These are phyloP conservation scores for Nepenthes alata DNA, from an alignment of 179 eudicot species.

Conservation along the genomic window DNA sequence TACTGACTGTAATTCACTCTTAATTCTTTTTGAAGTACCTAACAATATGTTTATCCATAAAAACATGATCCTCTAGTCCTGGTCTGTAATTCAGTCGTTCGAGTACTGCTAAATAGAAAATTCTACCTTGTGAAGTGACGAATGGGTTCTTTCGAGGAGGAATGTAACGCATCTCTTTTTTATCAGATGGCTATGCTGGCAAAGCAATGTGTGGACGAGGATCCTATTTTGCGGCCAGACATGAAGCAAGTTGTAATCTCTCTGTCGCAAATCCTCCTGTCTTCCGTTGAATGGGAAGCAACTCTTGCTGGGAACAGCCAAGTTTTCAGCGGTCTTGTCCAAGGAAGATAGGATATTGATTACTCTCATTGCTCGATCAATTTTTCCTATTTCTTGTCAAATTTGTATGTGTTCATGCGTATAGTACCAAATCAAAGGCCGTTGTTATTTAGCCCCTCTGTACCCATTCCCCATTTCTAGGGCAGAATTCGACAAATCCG, in stretches of 20 bases:
- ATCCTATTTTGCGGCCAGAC: slow-evolving; percentile 84
- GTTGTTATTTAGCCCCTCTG: no score
- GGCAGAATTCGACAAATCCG: no score
- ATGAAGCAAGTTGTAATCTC: slow-evolving; percentile 89
- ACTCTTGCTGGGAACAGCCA: slow-evolving; percentile 98
- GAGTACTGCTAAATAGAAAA: no score
- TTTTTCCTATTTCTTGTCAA: not conserved
- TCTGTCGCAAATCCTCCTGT: slow-evolving; percentile 73
- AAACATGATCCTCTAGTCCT: no score
- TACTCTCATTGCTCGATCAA: not conserved
- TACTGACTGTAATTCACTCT: no score
- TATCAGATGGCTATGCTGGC: slow-evolving; percentile 68
- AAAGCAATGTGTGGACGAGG: slow-evolving; percentile 87
- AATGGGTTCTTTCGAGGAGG: no score
- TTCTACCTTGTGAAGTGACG: no score
- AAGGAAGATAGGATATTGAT: slow-evolving; percentile 48
- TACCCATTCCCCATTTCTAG: no score
- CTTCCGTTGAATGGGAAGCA: slow-evolving; percentile 97
- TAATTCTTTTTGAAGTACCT: no score
- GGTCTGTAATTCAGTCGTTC: no score
- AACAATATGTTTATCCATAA: no score
- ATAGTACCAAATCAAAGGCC: not conserved
- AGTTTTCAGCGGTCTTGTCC: slow-evolving; percentile 90
- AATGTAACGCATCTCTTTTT: not conserved
- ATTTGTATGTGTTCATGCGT: not conserved